Base-by-base conservation (phyloP, 139 green algal species). In the Axilococcus clingmanii region DNA sequence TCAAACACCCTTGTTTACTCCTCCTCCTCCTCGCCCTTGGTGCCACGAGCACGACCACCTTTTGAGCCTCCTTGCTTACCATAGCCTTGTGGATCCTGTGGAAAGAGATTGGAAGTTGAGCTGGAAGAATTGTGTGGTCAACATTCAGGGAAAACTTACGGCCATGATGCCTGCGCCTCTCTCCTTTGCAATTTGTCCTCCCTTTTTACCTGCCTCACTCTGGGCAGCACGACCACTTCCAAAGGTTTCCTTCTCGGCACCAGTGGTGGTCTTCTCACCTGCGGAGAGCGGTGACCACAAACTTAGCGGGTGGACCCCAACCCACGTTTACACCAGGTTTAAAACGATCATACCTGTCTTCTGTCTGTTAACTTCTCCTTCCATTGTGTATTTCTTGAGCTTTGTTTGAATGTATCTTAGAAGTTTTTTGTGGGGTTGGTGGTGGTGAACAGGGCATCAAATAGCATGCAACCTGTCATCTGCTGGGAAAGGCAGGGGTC, bases 151-250 rank as follows among this genome's bases (percentile, higher is more conserved):
- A 17, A 17, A 42, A n/a, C 36, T n/a, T n/a, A n/a, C n/a, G 9
- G 41, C 41, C 41, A 49, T 49, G 23, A 49, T 49, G 41, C 41
- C 41, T 23, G 41, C 41, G 12, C 41, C 41, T 12, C 23, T 49
- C 41, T 49, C 41, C 12, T 49, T 49, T 30, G 41, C 41, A 11
- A 11, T 49, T 12, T 49, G 9, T 19, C 41, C 41, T 17, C 41
- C 41, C 12, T 49, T 49, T 32, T 49, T 8, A 17, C 41, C 41
- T 9, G 12, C 9, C 12, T 12, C 41, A 32, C 9, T 19, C 9
- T 8, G 41, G 33, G 9, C 33, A 38, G 33, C 9, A 9, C 9
- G 9, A 9, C 9, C 33, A 38, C 33, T 12, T 38, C 9, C 33
- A 17, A 9, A 9, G 9, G 9, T 38, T 12, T 38, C 33, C 33